phyloP scores from a whole-genome alignment of 495 filamentous ascomycete species.

The Xylaria scruposa region DNA sequence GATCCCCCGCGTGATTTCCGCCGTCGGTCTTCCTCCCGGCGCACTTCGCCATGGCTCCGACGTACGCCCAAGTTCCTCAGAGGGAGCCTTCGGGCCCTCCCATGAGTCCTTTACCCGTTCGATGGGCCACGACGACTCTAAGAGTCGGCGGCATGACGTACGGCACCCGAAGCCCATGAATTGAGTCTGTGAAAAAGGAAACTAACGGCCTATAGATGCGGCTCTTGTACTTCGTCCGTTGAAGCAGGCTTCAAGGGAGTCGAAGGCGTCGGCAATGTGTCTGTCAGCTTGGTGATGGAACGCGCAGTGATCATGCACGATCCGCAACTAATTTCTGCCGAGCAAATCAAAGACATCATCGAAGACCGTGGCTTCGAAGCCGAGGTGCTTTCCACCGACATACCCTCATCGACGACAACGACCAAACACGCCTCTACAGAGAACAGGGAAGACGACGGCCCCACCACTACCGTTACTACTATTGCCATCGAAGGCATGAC shows the following conservation, averaged over 20 bases:
- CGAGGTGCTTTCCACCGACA: constrained; percentile 84
- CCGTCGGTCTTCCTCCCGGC: constrained; percentile 27
- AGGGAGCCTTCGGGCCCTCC: constrained; percentile 40
- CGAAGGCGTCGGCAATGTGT: constrained; percentile 80
- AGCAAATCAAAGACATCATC: constrained; percentile 80
- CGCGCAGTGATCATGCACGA: constrained; percentile 91
- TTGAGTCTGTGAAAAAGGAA: not conserved
- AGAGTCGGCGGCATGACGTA: constrained; percentile 90
- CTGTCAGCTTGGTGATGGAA: constrained; percentile 91
- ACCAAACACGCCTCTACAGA: constrained; percentile 32
- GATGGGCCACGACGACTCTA: constrained; percentile 89
- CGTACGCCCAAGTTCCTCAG: constrained; percentile 52
- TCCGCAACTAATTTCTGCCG: constrained; percentile 72
- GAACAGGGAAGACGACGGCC: constrained; percentile 41
- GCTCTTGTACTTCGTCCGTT: constrained; percentile 86
- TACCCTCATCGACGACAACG: constrained; percentile 53
- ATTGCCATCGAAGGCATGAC: constrained; percentile 94
- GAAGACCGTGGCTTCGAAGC: constrained; percentile 95
- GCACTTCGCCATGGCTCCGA: constrained; percentile 54
- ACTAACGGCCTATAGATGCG: constrained; percentile 59
- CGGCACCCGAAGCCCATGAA: constrained; percentile 3
- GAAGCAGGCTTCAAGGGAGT: constrained; percentile 83
- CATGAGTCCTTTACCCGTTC: constrained; percentile 50
- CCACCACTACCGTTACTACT: constrained; percentile 69
- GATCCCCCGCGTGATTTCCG: not conserved